Evolutionary conservation across 257 asterid genomes (phyloP), one percentile per base, ranked within the genome.

Genomic region (Echium plantagineum): DNA sequence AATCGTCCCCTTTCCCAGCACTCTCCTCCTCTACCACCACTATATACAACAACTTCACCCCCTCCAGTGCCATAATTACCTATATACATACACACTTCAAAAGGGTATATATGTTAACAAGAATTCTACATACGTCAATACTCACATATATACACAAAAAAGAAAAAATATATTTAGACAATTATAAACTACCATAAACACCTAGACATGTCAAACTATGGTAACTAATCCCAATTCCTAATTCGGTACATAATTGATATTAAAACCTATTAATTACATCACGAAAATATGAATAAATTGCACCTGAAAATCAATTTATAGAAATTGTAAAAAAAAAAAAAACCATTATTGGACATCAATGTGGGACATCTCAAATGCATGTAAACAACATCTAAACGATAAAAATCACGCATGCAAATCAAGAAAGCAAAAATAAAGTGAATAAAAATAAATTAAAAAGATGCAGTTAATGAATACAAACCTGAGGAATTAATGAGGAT

Each of bases 21-120:
- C 67, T 68, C 59, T 52, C 63, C 32, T 58, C 74, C 30, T 88
- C 97, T 67, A 78, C 79, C 74, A 91, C 98, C 62, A 83, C 83
- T 62, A 93, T 24, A 76, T 93, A 89, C 79, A 91, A 72, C 75
- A 86, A 81, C 74, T 89, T 89, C 66, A 83, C 76, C 71, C 62
- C 81, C 73, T 76, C 79, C 69, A 72, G 77, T 78, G 78, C 82
- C 98, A 90, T 75, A 42, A 42, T 12, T 42, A 42, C 51, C 65
- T 69, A 59, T 69, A 59, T 59, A 53, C 24, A 57, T 74, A 72
- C 61, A 30, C 52, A 66, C 59, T 38, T 35, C 9, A 59, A 60
- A 63, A 75, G 72, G 26, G 26, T 24, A 24, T 24, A 24, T 24
- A 24, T 24, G 26, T 24, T 24, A 24, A n/a, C n/a, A n/a, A n/a